Evolutionary conservation across 352 stramenopile genomes (phyloP).

Genomic region (Plasmopara muralis): DNA sequence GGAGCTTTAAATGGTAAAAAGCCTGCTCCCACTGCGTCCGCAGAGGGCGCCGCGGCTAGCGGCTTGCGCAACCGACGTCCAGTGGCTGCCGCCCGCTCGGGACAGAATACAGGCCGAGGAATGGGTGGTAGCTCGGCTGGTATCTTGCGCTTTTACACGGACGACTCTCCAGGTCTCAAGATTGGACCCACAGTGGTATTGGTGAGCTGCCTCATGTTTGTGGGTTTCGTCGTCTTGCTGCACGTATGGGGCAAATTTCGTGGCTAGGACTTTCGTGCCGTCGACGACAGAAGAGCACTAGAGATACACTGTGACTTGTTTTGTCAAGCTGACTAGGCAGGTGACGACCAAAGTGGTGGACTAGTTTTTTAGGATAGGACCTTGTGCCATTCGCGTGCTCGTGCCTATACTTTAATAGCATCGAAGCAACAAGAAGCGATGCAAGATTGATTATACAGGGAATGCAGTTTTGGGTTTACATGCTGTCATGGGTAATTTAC

Average conservation of each 20-base stretch:
- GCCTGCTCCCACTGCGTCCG: constrained; percentile 49
- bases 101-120: constrained; percentile 69
- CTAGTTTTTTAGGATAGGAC: constrained; percentile 35
- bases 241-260: constrained; percentile 97
- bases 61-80: constrained; percentile 69
- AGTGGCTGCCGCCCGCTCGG: constrained; percentile 30
- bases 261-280: constrained; percentile 38
- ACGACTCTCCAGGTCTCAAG: constrained; percentile 94
- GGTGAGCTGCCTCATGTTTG: constrained; percentile 92
- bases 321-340: background rate
- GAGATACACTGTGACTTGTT: constrained; percentile 10
- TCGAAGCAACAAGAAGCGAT: constrained; percentile 18
- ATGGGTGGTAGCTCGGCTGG: constrained; percentile 84
- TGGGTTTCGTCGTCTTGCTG: constrained; percentile 94
- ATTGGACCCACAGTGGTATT: constrained; percentile 94
- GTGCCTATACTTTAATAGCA: constrained; percentile 9
- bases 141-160: constrained; percentile 96
- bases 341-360: constrained; percentile 9
- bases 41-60: constrained; percentile 59
- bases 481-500: too few relatives aligned
- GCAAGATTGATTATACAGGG: constrained; percentile 6
- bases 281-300: constrained; percentile 27
- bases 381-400: constrained; percentile 7
- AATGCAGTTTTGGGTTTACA: too few relatives aligned
- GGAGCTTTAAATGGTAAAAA: constrained; percentile 52